Evolutionary conservation across 164 flowering plant genomes (phyloP).

Genomic region (Kalanchoe fedtschenkoi): DNA sequence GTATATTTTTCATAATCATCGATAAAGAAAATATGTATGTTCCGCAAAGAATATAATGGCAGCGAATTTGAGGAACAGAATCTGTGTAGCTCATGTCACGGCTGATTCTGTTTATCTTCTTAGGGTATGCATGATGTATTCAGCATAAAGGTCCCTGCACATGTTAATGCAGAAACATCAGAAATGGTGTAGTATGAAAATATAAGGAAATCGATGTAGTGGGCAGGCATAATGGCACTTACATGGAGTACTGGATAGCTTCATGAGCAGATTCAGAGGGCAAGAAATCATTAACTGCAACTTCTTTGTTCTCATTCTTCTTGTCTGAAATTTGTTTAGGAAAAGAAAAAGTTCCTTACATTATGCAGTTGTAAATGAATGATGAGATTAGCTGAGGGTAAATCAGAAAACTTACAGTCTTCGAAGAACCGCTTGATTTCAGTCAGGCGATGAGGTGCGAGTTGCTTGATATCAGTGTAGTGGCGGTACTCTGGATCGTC

Average conservation of each 20-base stretch:
- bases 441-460: slow-evolving; percentile 6
- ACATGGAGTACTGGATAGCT: slow-evolving; percentile 9
- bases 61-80: not conserved
- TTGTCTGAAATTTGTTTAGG: not conserved
- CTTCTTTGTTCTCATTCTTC: slow-evolving; percentile 9
- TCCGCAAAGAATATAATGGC: not conserved
- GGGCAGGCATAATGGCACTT: too few species aligned
- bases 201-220: not conserved
- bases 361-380: not conserved
- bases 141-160: slow-evolving; percentile 2
- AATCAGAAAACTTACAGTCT: slow-evolving; percentile 1
- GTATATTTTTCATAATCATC: not conserved
- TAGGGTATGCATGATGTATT: slow-evolving; percentile 5
- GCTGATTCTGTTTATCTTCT: not conserved
- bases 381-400: not conserved
- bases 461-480: slow-evolving; percentile 5
- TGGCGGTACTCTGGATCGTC: slow-evolving; percentile 8
- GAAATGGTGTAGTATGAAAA: not conserved
- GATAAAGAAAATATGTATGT: not conserved
- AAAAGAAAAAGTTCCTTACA: not conserved
- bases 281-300: slow-evolving; percentile 4
- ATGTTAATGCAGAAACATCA: not conserved
- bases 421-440: slow-evolving; percentile 7
- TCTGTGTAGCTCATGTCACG: not conserved
- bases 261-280: slow-evolving; percentile 5